Evolutionary conservation across 2,329 filamentous ascomycete species (phyloP).

Genomic region (Cladosporium sp.): DNA sequence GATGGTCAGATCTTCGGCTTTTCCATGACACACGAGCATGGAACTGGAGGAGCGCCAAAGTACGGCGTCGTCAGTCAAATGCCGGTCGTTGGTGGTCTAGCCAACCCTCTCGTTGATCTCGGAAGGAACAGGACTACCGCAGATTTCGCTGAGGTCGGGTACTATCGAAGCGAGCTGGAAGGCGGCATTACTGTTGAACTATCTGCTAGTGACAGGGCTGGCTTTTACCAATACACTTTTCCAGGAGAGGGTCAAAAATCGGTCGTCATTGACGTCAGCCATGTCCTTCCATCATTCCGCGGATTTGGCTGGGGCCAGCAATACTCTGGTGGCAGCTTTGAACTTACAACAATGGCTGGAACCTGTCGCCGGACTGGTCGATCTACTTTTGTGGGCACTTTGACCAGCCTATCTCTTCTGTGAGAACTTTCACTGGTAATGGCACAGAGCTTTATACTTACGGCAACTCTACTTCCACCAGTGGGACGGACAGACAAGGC

Average conservation of each 20-base stretch:
- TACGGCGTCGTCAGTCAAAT: conserved; percentile 48
- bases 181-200: conserved; percentile 60
- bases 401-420: conserved; percentile 40
- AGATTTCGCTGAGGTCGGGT: conserved; percentile 55
- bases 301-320: conserved; percentile 59
- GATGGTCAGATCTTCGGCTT: conserved; percentile 30
- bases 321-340: conserved; percentile 59
- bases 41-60: conserved; percentile 68
- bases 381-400: conserved; percentile 64
- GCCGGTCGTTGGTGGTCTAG: conserved; percentile 24
- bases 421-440: conserved; percentile 35
- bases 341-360: conserved; percentile 65
- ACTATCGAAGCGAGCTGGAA: conserved; percentile 58
- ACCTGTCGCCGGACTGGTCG: conserved; percentile 58
- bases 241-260: conserved; percentile 44
- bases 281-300: conserved; percentile 56
- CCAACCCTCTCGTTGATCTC: conserved; percentile 26
- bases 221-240: conserved; percentile 61
- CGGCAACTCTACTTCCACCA: conserved; percentile 14
- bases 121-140: conserved; percentile 31
- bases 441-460: conserved; percentile 37
- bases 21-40: conserved; percentile 62
- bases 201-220: conserved; percentile 56
- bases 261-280: conserved; percentile 62
- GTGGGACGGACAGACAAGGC: conserved; percentile 34